phyloP scores from a whole-genome alignment of 129 eudicot genomes.

The carrot (Daucus carota) region DNA sequence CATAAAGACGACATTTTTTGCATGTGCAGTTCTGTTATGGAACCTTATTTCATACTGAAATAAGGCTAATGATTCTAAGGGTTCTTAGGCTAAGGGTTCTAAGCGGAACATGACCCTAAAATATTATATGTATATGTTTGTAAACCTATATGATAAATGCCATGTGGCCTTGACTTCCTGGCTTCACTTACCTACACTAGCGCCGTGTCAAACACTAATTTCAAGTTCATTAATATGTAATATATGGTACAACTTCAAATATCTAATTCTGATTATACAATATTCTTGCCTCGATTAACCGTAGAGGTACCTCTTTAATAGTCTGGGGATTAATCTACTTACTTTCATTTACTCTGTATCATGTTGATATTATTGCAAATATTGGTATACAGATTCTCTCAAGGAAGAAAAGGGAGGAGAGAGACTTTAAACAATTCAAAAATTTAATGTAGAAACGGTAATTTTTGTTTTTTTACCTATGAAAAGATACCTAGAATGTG shows the following conservation, averaged over 20 bases:
- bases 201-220: background rate
- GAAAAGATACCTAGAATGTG: background rate
- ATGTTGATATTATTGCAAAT: background rate
- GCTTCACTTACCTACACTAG: background rate
- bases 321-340: background rate
- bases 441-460: background rate
- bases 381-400: background rate
- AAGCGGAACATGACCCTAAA: no score
- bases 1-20: no score
- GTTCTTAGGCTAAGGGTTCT: no score
- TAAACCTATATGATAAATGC: background rate
- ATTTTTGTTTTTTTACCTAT: background rate
- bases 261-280: background rate
- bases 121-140: background rate
- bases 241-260: background rate
- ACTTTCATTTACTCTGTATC: background rate
- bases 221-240: background rate
- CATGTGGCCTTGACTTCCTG: background rate
- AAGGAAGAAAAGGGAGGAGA: no score
- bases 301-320: background rate
- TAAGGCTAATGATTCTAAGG: no score
- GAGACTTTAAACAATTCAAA: background rate
- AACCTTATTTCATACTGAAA: no score
- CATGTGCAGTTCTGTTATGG: no score
- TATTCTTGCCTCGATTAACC: background rate